phyloP scores from a whole-genome alignment of 1,139 yeast species.

The Geotrichum citri-aurantii region DNA sequence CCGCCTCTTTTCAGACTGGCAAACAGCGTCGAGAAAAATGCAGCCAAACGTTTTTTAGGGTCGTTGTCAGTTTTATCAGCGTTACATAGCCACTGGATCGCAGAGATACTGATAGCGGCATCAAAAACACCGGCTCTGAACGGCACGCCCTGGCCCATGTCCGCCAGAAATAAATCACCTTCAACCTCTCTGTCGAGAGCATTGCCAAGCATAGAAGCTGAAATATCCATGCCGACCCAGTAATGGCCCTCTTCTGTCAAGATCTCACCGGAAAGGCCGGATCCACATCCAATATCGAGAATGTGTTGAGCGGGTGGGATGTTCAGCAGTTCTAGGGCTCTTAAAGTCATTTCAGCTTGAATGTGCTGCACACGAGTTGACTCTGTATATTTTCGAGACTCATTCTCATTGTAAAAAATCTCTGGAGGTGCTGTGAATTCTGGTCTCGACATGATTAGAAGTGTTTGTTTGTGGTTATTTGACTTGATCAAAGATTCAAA shows the following conservation, averaged over 20 bases:
- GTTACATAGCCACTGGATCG: constrained; percentile 96
- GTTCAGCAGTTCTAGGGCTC: constrained; percentile 84
- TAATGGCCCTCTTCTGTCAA: constrained; percentile 87
- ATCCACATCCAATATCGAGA: constrained; percentile 94
- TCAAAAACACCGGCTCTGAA: constrained; percentile 96
- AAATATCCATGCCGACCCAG: constrained; percentile 96
- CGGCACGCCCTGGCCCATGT: constrained; percentile 92
- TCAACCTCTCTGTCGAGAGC: constrained; percentile 88
- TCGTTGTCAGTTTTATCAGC: constrained; percentile 81
- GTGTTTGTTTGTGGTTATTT: neutral
- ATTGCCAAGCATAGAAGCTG: constrained; percentile 93
- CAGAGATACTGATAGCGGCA: constrained; percentile 93
- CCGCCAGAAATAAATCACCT: constrained; percentile 87
- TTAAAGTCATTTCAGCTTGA: constrained; percentile 93
- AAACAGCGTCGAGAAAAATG: constrained; percentile 83
- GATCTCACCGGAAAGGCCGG: constrained; percentile 93
- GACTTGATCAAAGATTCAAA: neutral
- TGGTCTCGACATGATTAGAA: constrained; percentile 76
- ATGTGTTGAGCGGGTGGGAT: constrained; percentile 61
- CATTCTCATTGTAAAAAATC: constrained; percentile 84
- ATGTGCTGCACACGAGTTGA: constrained; percentile 96
- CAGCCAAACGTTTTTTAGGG: constrained; percentile 75
- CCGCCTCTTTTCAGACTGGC: constrained; percentile 90
- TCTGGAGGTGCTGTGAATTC: constrained; percentile 98
- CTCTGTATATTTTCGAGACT: constrained; percentile 81